These are phyloP conservation scores for Coprinopsis marcescibilis DNA, from an alignment of 768 basidiomycete species.

Conservation along the genomic window DNA sequence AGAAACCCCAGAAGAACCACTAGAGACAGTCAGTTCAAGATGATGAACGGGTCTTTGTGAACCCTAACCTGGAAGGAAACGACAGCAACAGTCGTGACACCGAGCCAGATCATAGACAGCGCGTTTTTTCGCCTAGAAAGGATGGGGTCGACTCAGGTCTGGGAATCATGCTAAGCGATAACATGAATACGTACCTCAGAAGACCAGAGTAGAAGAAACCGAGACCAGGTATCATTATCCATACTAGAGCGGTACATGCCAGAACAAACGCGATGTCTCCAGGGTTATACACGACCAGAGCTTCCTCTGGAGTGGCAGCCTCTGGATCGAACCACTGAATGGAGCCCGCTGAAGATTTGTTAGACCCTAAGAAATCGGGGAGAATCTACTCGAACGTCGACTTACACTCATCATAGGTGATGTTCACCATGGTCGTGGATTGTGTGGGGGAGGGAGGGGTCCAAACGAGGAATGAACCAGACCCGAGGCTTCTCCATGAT, in stretches of 20 bases:
- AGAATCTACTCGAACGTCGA: not conserved
- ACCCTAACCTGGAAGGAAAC: slow-evolving; percentile 75
- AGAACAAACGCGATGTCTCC: slow-evolving; percentile 57
- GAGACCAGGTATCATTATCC: slow-evolving; percentile 80
- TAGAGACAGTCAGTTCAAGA: slow-evolving; percentile 23
- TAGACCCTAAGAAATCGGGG: slow-evolving; percentile 5
- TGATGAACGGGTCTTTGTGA: not conserved
- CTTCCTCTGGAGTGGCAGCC: slow-evolving; percentile 22
- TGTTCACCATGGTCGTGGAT: slow-evolving; percentile 22
- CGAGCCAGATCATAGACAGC: too few relatives aligned
- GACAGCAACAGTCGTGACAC: slow-evolving; percentile 67
- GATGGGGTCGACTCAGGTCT: too few relatives aligned
- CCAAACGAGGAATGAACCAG: not conserved
- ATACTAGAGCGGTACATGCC: slow-evolving; percentile 73
- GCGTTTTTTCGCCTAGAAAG: too few relatives aligned
- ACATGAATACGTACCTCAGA: slow-evolving; percentile 88
- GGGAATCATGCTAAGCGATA: slow-evolving; percentile 67
- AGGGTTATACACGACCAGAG: slow-evolving; percentile 34
- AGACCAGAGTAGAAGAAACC: slow-evolving; percentile 91
- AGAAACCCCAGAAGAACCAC: slow-evolving; percentile 99
- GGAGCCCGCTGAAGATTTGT: slow-evolving; percentile 4
- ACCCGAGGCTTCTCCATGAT: not conserved
- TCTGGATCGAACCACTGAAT: slow-evolving; percentile 33
- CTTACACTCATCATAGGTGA: slow-evolving; percentile 26
- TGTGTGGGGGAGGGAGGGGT: not conserved